Conservation (phyloP, 805 yeast genomes). For the Ogataea salicorniae region DNA sequence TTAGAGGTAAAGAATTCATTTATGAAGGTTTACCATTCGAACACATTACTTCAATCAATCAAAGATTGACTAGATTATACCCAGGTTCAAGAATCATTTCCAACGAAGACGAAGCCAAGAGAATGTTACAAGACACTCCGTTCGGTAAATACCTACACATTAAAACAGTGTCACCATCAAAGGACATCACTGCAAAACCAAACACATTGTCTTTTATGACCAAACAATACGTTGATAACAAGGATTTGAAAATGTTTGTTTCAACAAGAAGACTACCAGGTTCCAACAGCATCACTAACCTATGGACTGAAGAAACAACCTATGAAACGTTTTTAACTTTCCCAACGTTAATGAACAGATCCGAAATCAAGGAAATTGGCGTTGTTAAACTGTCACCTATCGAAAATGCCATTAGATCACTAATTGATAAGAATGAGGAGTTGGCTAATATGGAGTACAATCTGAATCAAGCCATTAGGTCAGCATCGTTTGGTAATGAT, state of each 20-base stretch:
- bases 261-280: constrained; percentile 70
- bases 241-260: constrained; percentile 64
- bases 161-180: constrained; percentile 64
- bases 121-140: constrained; percentile 43
- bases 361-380: constrained; percentile 52
- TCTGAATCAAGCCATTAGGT: constrained; percentile 44
- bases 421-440: constrained; percentile 66
- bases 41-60: constrained; percentile 77
- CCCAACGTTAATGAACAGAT: constrained; percentile 85
- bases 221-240: constrained; percentile 68
- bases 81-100: constrained; percentile 76
- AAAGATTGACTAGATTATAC: constrained; percentile 64
- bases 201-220: constrained; percentile 54
- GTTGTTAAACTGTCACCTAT: constrained; percentile 69
- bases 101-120: constrained; percentile 48
- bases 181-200: constrained; percentile 31
- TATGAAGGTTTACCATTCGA: constrained; percentile 87
- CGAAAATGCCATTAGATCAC: constrained; percentile 69
- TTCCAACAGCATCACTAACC: constrained; percentile 59
- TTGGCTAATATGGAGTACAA: constrained; percentile 61
- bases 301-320: constrained; percentile 87
- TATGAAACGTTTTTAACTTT: constrained; percentile 70
- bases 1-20: constrained; percentile 71
- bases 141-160: constrained; percentile 74
- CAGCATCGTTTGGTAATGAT: constrained; percentile 25